Percentiles rank a stretch among this genome's conserved stretches.
Evolutionary conservation across 1,284 basidiomycete genomes (phyloP).

Genomic region (Fistulinella cinereoalba): DNA sequence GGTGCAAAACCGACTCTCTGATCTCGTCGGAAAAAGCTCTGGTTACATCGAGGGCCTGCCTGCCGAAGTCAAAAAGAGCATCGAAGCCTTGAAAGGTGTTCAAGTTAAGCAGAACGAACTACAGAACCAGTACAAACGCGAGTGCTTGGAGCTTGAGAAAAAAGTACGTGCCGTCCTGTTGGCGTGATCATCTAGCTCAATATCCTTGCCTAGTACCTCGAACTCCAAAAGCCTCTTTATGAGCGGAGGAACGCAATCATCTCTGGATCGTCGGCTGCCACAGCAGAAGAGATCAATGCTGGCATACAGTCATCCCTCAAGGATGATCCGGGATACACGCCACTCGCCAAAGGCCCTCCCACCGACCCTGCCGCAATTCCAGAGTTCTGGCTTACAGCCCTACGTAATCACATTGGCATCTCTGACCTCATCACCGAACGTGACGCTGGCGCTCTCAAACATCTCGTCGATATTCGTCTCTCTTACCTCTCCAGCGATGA

Average conservation of each 20-base stretch:
- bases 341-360: constrained; percentile 49
- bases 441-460: constrained; percentile 77
- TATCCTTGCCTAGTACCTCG: constrained; percentile 64
- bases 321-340: constrained; percentile 63
- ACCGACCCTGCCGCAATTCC: constrained; percentile 58
- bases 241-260: constrained; percentile 85
- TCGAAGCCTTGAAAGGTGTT: constrained; percentile 93
- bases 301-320: constrained; percentile 71
- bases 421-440: constrained; percentile 91
- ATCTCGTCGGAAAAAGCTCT: constrained; percentile 75
- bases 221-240: constrained; percentile 84
- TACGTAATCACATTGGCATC: constrained; percentile 88
- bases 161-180: constrained; percentile 55
- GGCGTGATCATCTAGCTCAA: constrained; percentile 2
- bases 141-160: constrained; percentile 95
- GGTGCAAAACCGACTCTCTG: constrained; percentile 63
- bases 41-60: constrained; percentile 89
- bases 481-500: constrained; percentile 58
- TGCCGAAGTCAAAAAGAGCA: constrained; percentile 74
- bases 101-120: constrained; percentile 93
- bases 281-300: constrained; percentile 78
- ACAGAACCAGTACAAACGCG: constrained; percentile 94
- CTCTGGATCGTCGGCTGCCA: constrained; percentile 73
- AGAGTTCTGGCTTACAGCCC: constrained; percentile 97
- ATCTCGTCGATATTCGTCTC: constrained; percentile 66